phyloP scores from a whole-genome alignment of 2,329 filamentous ascomycete genomes.

The Nemania serpens region DNA sequence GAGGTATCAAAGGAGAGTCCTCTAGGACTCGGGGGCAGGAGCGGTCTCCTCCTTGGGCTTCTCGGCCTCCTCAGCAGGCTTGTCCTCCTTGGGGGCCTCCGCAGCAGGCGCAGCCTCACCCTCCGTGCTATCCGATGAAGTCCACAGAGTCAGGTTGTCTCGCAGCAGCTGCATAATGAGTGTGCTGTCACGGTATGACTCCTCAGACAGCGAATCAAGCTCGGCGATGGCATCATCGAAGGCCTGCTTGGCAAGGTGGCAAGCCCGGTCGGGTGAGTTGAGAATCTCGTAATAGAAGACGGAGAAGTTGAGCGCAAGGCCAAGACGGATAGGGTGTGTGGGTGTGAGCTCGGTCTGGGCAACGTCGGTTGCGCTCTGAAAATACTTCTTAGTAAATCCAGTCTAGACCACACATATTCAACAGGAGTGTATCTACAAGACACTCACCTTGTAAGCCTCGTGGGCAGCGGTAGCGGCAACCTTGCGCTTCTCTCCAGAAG shows the following conservation, averaged over 20 bases:
- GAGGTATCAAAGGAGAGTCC: conserved; percentile 41
- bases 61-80: conserved; percentile 52
- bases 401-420: background rate
- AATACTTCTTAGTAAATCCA: conserved; percentile 25
- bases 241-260: conserved; percentile 98
- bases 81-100: conserved; percentile 62
- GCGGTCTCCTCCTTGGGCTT: conserved; percentile 63
- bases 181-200: conserved; percentile 98
- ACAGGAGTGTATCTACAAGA: background rate
- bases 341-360: conserved; percentile 97
- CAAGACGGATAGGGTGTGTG: conserved; percentile 96
- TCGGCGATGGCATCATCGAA: conserved; percentile 99
- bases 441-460: conserved; percentile 93
- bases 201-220: conserved; percentile 96
- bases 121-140: conserved; percentile 87
- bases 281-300: conserved; percentile 99
- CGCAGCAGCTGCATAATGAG: conserved; percentile 99
- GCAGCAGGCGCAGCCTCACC: conserved; percentile 67
- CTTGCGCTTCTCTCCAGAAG: conserved; percentile 91
- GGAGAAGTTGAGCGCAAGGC: conserved; percentile 97
- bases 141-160: conserved; percentile 98
- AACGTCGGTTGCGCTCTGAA: conserved; percentile 92
- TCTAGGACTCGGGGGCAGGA: conserved; percentile 60
- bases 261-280: conserved; percentile 96
- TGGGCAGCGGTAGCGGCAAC: conserved; percentile 82